These are phyloP conservation scores for Saitozyma sp. DNA, from an alignment of 768 basidiomycete genomes.

Conservation along the genomic window DNA sequence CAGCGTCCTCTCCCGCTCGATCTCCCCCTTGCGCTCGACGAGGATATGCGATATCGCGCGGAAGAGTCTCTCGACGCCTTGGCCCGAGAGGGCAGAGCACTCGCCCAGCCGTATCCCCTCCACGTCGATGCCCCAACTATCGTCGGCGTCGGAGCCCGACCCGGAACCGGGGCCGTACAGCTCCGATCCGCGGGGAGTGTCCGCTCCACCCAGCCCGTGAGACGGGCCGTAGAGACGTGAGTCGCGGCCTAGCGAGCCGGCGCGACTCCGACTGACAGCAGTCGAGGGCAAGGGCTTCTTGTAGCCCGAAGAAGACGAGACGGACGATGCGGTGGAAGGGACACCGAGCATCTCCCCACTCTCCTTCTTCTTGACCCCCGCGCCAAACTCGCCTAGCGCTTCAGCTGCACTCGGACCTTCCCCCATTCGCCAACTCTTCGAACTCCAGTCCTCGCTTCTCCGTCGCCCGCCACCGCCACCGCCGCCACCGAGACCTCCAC, in stretches of 20 bases:
- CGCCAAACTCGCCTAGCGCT: conserved; percentile 42
- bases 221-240: conserved; percentile 24
- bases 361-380: conserved; percentile 32
- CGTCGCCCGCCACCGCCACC: conserved; percentile 16
- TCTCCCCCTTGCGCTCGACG: conserved; percentile 39
- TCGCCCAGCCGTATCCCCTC: conserved; percentile 43
- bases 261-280: conserved; percentile 20
- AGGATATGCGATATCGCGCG: conserved; percentile 37
- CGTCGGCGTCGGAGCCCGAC: conserved; percentile 14
- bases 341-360: conserved; percentile 29
- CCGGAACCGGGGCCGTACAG: conserved; percentile 21
- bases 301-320: no score
- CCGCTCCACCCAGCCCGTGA: not conserved
- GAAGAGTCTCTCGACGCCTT: conserved; percentile 46
- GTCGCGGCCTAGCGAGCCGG: conserved; percentile 39
- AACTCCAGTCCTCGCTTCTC: conserved; percentile 40
- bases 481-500: not conserved
- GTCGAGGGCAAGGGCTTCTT: no score
- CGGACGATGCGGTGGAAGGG: no score
- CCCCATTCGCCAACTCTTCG: conserved; percentile 37
- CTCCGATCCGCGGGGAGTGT: not conserved
- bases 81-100: conserved; percentile 39
- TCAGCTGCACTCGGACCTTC: conserved; percentile 40
- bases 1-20: conserved; percentile 37
- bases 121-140: conserved; percentile 38